Evolutionary conservation across 2,329 filamentous ascomycete genomes (phyloP).

Genomic region (Paraphaeosphaeria minitans): DNA sequence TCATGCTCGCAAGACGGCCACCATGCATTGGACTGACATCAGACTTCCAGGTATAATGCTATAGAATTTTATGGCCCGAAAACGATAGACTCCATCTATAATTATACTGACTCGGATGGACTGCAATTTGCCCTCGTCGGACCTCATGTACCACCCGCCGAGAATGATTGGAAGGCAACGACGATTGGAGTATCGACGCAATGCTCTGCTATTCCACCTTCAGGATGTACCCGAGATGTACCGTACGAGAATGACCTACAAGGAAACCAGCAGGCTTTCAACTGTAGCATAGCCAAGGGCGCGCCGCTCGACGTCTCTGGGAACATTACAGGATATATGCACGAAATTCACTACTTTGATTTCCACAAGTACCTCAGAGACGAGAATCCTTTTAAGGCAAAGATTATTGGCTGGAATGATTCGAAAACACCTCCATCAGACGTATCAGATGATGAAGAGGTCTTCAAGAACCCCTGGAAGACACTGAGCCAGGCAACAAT

Average conservation of each 20-base stretch:
- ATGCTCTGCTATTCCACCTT: background rate
- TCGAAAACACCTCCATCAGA: too few species aligned
- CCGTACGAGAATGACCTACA: background rate
- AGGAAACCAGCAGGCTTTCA: background rate
- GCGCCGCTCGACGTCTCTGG: background rate
- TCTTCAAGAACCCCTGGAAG: too few species aligned
- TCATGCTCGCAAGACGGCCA: too few species aligned
- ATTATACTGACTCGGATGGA: background rate
- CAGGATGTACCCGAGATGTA: background rate
- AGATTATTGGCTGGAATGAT: too few species aligned
- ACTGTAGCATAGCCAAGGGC: background rate
- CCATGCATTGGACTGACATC: too few species aligned
- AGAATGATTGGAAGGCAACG: background rate
- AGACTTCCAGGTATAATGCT: background rate
- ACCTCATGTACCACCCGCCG: background rate
- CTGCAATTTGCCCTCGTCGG: slow-evolving; percentile 1
- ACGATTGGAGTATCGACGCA: background rate
- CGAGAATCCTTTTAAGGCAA: background rate
- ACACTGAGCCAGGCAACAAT: too few species aligned
- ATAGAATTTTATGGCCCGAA: background rate
- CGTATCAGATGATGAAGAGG: too few species aligned
- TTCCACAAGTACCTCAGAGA: slow-evolving; percentile 1
- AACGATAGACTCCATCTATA: background rate
- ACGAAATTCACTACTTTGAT: background rate
- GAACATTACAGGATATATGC: slow-evolving; percentile 1